Percentiles rank a stretch among this genome's conserved stretches.
Conservation (phyloP, 257 asterid species). For the Parsonsia alboflavescens region DNA sequence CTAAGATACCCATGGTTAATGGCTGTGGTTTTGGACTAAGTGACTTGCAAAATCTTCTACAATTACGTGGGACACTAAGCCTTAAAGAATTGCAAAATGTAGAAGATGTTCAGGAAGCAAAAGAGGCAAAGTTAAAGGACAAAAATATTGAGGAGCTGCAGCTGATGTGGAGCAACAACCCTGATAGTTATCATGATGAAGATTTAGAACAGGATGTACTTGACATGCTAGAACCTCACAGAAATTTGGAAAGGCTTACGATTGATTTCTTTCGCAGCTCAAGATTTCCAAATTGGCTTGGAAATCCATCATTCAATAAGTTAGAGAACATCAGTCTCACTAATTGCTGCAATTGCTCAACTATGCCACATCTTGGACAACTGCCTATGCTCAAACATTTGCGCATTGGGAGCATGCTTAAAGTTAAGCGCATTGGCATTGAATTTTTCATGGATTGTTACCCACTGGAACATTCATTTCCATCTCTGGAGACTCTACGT, state of each 20-base stretch:
- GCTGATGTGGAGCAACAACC: constrained; percentile 47
- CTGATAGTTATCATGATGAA: constrained; percentile 22
- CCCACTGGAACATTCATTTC: constrained; percentile 36
- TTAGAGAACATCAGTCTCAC: constrained; percentile 39
- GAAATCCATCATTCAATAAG: constrained; percentile 37
- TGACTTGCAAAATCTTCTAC: constrained; percentile 35
- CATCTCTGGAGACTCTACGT: constrained; percentile 48
- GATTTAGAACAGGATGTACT: constrained; percentile 39
- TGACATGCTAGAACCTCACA: constrained; percentile 48
- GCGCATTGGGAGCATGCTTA: constrained; percentile 43
- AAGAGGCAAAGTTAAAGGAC: constrained; percentile 41
- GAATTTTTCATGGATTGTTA: constrained; percentile 45
- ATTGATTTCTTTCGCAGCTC: constrained; percentile 44
- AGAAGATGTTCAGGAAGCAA: constrained; percentile 41
- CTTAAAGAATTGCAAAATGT: constrained; percentile 57
- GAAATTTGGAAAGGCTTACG: constrained; percentile 40
- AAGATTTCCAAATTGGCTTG: constrained; percentile 56
- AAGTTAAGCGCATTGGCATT: constrained; percentile 38
- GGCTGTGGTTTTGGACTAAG: constrained; percentile 44
- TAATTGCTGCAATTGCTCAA: constrained; percentile 39
- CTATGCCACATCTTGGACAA: constrained; percentile 58
- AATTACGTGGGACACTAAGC: constrained; percentile 46
- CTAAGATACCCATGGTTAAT: constrained; percentile 45
- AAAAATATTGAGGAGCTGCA: constrained; percentile 45
- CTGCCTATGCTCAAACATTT: constrained; percentile 53